Evolutionary conservation across 176 grass and related monocot genomes (phyloP).

Genomic region (Triticum urartu): DNA sequence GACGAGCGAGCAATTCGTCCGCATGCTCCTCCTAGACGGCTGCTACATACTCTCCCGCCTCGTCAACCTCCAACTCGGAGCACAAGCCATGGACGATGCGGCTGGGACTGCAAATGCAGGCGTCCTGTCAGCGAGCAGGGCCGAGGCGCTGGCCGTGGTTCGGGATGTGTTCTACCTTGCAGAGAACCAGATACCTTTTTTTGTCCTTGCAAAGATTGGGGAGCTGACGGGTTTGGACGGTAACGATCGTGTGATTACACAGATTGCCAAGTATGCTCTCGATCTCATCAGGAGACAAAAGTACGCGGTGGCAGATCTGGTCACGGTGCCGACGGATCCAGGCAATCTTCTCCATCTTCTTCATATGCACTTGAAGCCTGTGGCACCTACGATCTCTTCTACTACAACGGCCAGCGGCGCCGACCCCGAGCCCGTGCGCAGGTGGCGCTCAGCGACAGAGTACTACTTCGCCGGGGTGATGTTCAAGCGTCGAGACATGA

Average conservation of each 20-base stretch:
- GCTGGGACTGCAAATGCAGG: too few relatives aligned
- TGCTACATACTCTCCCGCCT: background rate
- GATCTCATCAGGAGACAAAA: background rate
- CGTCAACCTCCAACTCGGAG: background rate
- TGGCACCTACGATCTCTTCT: too few relatives aligned
- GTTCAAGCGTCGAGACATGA: background rate
- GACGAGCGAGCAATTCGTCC: background rate
- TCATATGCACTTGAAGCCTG: conserved; percentile 6
- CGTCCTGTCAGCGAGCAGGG: too few relatives aligned
- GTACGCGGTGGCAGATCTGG: background rate
- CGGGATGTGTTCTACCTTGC: too few relatives aligned
- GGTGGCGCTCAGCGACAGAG: conserved; percentile 15
- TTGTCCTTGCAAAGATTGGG: background rate
- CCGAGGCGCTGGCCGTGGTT: too few relatives aligned
- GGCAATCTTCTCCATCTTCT: conserved; percentile 26
- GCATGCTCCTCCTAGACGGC: conserved; percentile 32
- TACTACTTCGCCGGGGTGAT: background rate
- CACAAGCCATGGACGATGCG: too few relatives aligned
- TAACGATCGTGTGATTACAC: accelerated
- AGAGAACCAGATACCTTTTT: background rate
- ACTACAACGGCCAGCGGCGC: accelerated
- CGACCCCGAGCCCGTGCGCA: background rate
- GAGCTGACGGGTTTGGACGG: background rate
- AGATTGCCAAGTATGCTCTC: background rate
- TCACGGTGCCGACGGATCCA: background rate